Evolutionary conservation across 1,284 basidiomycete genomes (phyloP).

Genomic region (Golubevia sp.): DNA sequence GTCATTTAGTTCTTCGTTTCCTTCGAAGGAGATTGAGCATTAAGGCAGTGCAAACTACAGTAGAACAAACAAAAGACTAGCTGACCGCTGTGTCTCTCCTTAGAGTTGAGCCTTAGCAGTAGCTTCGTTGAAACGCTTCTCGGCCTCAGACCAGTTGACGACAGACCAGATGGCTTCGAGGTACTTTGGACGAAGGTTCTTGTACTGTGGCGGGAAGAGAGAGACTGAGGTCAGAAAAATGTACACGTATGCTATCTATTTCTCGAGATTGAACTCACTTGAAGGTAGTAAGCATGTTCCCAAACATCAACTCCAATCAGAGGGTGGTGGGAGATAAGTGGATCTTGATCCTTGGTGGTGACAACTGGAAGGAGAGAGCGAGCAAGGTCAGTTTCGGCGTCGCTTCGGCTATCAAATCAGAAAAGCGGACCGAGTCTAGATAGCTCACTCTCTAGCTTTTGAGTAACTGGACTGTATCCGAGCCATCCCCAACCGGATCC

Average conservation of each 20-base stretch:
- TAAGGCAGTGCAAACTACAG: too few relatives aligned
- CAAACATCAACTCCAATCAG: conserved; percentile 97
- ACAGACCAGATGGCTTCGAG: conserved; percentile 68
- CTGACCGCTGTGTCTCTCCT: too few relatives aligned
- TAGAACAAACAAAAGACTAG: too few relatives aligned
- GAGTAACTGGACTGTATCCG: conserved; percentile 40
- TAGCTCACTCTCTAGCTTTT: conserved; percentile 76
- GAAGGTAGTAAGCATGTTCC: conserved; percentile 73
- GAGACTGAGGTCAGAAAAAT: background rate
- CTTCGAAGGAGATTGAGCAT: too few relatives aligned
- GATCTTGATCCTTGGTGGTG: conserved; percentile 96
- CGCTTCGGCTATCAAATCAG: conserved; percentile 5
- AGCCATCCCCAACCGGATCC: conserved; percentile 99
- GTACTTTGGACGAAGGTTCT: conserved; percentile 69
- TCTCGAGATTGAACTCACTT: background rate
- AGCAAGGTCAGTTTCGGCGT: background rate
- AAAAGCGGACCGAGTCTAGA: background rate
- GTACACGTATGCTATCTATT: background rate
- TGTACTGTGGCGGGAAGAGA: conserved; percentile 67
- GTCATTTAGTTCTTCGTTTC: too few relatives aligned
- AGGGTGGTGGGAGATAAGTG: conserved; percentile 81
- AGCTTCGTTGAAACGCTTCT: conserved; percentile 72
- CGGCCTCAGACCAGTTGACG: conserved; percentile 88
- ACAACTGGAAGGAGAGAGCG: conserved; percentile 47
- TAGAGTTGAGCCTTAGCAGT: conserved; percentile 11